Percentiles rank a stretch among this genome's conserved stretches.
These are phyloP conservation scores for Vickermania spadyakhi DNA, from an alignment of 208 protist genomes.

Conservation along the genomic window DNA sequence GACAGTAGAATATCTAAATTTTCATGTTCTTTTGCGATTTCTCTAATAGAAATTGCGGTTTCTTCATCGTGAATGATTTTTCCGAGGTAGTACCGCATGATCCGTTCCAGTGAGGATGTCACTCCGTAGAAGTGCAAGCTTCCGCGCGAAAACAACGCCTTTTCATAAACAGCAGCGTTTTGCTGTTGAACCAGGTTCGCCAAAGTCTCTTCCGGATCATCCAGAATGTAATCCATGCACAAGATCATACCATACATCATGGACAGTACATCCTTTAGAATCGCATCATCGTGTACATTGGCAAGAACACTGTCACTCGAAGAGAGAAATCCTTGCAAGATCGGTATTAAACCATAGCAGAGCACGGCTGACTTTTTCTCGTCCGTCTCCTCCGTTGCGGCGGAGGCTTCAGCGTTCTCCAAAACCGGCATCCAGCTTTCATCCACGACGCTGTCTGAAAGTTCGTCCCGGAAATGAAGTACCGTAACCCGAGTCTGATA, in stretches of 20 bases:
- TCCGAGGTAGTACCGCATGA: slow-evolving; percentile 10
- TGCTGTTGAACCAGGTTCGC: background rate
- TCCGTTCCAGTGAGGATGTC: background rate
- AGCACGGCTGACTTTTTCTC: slow-evolving; percentile 54
- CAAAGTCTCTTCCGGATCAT: slow-evolving; percentile 22
- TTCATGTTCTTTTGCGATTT: slow-evolving; percentile 18
- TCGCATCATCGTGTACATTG: slow-evolving; percentile 29
- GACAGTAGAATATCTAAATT: slow-evolving; percentile 25
- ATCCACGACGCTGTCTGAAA: slow-evolving; percentile 54
- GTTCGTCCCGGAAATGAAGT: slow-evolving; percentile 34
- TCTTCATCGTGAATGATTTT: slow-evolving; percentile 14
- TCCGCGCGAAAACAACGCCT: background rate
- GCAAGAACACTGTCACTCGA: slow-evolving; percentile 66
- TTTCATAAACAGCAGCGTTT: background rate
- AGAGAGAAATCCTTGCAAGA: slow-evolving; percentile 68
- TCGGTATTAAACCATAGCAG: slow-evolving; percentile 54
- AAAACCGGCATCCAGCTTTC: slow-evolving; percentile 70
- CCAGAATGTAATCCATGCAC: slow-evolving; percentile 68
- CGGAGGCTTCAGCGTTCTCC: slow-evolving; percentile 44
- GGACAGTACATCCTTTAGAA: slow-evolving; percentile 53
- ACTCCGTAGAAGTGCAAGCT: background rate
- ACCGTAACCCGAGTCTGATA: slow-evolving; percentile 29
- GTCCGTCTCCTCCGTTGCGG: slow-evolving; percentile 20
- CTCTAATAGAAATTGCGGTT: slow-evolving; percentile 11
- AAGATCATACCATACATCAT: slow-evolving; percentile 60